Evolutionary conservation across 2,329 filamentous ascomycete species (phyloP), one percentile per base, ranked within the genome.

Genomic region (Pestalotiopsis sp.): DNA sequence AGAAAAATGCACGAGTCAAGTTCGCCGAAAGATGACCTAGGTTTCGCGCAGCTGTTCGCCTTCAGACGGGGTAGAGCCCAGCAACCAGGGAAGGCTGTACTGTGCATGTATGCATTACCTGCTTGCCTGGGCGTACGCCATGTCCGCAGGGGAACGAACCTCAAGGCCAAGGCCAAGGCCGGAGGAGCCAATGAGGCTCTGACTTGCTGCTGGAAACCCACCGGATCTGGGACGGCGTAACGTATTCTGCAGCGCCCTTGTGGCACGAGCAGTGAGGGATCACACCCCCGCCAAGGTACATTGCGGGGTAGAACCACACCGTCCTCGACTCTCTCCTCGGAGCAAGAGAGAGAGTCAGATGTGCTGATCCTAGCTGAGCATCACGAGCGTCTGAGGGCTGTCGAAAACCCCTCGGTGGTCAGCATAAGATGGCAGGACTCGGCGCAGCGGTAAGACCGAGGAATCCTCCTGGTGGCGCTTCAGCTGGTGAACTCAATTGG

Each of bases 271-370:
- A 36, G 31, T 2, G 31, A 36, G 7, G 61, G 61, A 20, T 31
- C 45, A 52, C 31, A 36, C 31, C 61, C 61, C 61, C 61, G 38
- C 38, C 61, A 45, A 64, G 39, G 61, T 38, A 31, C 39, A 25
- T 64, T 64, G 61, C 61, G 61, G 61, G 61, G 61, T 64, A 64
- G 61, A 64, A 64, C 23, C 38, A 64, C 41, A 14, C 59, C 20
- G 59, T 38, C 13, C 59, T 61, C 12, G 17, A 59, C 11, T 36
- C n/a, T 36, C n/a, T 27, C 27, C 38, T 7, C 25, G 20, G 25
- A 12, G 27, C 7, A 36, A 2, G 17, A 14, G 57, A 14, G 57
- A 59, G 23, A 27, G 23, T 27, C 57, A 27, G 59, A 20, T 36
- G 14, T 20, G 27, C 36, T 20, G 59, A 20, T 38, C 36, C 13